Evolutionary conservation across 169 alveolate species (phyloP).

Genomic region (Hepatocystis sp.): DNA sequence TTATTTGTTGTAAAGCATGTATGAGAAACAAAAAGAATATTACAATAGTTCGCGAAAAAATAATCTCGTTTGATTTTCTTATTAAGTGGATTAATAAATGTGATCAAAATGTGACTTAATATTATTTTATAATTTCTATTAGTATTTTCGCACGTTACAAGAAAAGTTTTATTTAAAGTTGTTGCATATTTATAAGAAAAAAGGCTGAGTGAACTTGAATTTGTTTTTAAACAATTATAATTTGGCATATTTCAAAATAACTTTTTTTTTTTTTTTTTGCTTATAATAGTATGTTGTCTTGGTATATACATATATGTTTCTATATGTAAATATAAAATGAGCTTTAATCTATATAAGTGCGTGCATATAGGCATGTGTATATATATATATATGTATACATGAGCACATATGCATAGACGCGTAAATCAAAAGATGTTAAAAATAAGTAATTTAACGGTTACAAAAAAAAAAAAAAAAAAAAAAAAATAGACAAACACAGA

Average conservation of each 20-base stretch:
- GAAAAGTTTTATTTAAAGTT: conserved; percentile 33
- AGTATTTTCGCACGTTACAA: conserved; percentile 24
- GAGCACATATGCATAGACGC: not conserved
- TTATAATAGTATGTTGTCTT: too few relatives aligned
- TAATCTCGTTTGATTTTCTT: too few relatives aligned
- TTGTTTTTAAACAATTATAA: conserved; percentile 29
- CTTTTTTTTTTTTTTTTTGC: conserved; percentile 18
- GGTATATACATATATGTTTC: too few relatives aligned
- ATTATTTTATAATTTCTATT: conserved; percentile 27
- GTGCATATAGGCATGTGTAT: not conserved
- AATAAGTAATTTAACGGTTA: too few relatives aligned
- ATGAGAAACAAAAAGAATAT: too few relatives aligned
- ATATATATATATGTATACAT: not conserved
- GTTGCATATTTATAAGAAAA: conserved; percentile 69
- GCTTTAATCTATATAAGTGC: not conserved
- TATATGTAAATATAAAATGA: too few relatives aligned
- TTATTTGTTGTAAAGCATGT: conserved; percentile 1
- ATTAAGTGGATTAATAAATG: too few relatives aligned
- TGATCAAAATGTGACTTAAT: too few relatives aligned
- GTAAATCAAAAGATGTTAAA: too few relatives aligned
- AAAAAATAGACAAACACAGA: not conserved
- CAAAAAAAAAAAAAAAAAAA: conserved; percentile 5
- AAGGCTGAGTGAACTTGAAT: conserved; percentile 8
- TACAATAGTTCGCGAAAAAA: too few relatives aligned
- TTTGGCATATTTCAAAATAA: conserved; percentile 63